Percentiles rank a stretch among this genome's conserved stretches.
These are phyloP conservation scores for Clohesyomyces aquaticus DNA, from an alignment of 495 filamentous ascomycete genomes.

Conservation along the genomic window DNA sequence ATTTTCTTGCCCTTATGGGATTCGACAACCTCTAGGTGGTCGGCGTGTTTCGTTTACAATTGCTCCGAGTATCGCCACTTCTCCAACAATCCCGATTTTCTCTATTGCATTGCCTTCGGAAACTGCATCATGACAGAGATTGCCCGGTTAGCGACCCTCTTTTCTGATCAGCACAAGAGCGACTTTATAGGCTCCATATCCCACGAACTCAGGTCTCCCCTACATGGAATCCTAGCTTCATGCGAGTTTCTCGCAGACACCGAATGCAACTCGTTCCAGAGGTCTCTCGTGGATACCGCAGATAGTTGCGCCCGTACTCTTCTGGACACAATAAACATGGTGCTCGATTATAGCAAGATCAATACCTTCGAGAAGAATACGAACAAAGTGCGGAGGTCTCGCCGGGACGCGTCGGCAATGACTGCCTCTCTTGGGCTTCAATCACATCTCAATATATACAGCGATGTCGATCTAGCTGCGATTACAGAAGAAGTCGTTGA, in stretches of 20 bases:
- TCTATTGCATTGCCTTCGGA: slow-evolving; percentile 42
- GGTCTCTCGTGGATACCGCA: slow-evolving; percentile 7
- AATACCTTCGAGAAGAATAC: slow-evolving; percentile 16
- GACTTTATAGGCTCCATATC: slow-evolving; percentile 24
- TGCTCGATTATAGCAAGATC: slow-evolving; percentile 27
- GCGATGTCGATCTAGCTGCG: slow-evolving; percentile 2
- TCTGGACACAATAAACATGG: slow-evolving; percentile 18
- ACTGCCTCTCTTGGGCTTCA: neutral
- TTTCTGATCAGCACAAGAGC: slow-evolving; percentile 10
- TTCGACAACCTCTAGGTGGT: slow-evolving; percentile 5
- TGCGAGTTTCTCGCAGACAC: slow-evolving; percentile 24
- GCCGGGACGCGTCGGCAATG: neutral
- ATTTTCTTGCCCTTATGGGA: slow-evolving; percentile 46
- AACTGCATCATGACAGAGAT: slow-evolving; percentile 45
- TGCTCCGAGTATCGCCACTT: slow-evolving; percentile 36
- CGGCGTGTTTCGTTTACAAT: slow-evolving; percentile 40
- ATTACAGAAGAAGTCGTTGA: slow-evolving; percentile 10
- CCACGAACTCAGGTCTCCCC: slow-evolving; percentile 28
- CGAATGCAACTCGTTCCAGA: slow-evolving; percentile 1
- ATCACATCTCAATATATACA: slow-evolving; percentile 14
- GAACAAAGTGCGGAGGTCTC: neutral
- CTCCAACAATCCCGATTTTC: slow-evolving; percentile 39
- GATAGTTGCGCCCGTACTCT: slow-evolving; percentile 21
- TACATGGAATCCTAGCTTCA: slow-evolving; percentile 30
- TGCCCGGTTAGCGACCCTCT: slow-evolving; percentile 28